Evolutionary conservation across 2,329 filamentous ascomycete genomes (phyloP), one percentile per base, ranked within the genome.

Genomic region (Curvularia lunata): DNA sequence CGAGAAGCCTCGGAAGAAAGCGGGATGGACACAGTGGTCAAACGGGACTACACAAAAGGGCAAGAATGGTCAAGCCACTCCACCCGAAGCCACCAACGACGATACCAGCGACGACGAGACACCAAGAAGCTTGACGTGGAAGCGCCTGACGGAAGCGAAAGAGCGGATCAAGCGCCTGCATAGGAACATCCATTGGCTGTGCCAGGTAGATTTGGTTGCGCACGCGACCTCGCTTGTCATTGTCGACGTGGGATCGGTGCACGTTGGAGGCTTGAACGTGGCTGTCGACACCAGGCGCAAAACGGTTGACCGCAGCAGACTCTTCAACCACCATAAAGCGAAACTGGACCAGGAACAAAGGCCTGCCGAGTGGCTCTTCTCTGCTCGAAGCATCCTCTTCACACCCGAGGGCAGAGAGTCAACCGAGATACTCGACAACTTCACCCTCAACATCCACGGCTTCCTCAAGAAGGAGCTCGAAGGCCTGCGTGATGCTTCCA

Each of bases 351-450:
- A 76, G 87, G 88, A 71, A 82, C 87, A 63, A 82, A 86, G 63
- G 46, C 92, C 95, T 38, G 94, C 93, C 1, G 96, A 99, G 80
- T 99, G 96, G 94, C 94, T 96, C 63, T 84, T 96, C 68, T 90
- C 90, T 7, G 78, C 94, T 50, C 87, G 91, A 59, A 97, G 93
- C 76, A 85, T 98, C 46, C 82, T 98, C 6, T 96, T 99, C 69
- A 96, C 91, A 0, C 87, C 92, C 1, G 88, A 96, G 56, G 92
- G 92, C 32, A 85, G 85, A 53, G 92, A 98, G 56, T 89, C 92
- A 1, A 87, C 91, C 55, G 94, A 99, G 76, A 80, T 99, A 2
- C 80, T 99, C 64, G 96, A 99, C 75, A 90, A 92, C 70, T 87
- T 91, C 58, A 90, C 91, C 3, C 80, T 98, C 58, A 98, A 97